These are phyloP conservation scores for Calocybe indica DNA, from an alignment of 768 basidiomycete species.

Conservation along the genomic window DNA sequence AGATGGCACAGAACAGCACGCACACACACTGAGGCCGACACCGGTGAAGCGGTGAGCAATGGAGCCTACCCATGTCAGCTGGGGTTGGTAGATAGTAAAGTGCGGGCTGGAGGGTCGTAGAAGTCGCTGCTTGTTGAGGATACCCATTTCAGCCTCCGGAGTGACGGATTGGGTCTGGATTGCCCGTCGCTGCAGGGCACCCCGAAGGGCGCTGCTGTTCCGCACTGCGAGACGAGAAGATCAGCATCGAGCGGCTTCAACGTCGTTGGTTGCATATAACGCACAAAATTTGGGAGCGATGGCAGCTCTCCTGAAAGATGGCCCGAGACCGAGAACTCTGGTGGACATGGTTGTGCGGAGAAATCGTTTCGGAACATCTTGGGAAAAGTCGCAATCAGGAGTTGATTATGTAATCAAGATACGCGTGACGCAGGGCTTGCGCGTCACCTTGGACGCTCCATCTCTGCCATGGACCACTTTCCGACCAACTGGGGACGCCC, in stretches of 20 bases:
- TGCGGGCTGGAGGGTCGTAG: constrained; percentile 90
- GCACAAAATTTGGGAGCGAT: constrained; percentile 33
- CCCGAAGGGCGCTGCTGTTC: constrained; percentile 35
- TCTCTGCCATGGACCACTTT: constrained; percentile 66
- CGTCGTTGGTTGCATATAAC: constrained; percentile 5
- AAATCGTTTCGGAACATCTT: neutral
- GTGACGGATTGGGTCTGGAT: constrained; percentile 65
- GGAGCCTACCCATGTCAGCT: constrained; percentile 86
- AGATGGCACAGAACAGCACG: constrained; percentile 23
- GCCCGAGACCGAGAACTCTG: constrained; percentile 53
- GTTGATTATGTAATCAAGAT: too few species aligned
- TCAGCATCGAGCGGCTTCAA: neutral
- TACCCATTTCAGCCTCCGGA: constrained; percentile 47
- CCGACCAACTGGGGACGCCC: constrained; percentile 82
- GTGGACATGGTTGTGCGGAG: constrained; percentile 27
- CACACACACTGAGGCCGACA: constrained; percentile 69
- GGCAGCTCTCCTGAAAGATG: constrained; percentile 46
- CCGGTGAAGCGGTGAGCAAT: constrained; percentile 89
- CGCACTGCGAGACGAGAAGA: constrained; percentile 23
- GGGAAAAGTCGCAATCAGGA: too few species aligned
- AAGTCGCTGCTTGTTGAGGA: constrained; percentile 85
- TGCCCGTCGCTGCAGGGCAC: constrained; percentile 27
- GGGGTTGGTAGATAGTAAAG: constrained; percentile 94
- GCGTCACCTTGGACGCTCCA: too few species aligned
- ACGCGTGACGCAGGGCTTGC: too few species aligned